Base-by-base conservation (phyloP, 129 eudicot species). In the Arctium lappa region DNA sequence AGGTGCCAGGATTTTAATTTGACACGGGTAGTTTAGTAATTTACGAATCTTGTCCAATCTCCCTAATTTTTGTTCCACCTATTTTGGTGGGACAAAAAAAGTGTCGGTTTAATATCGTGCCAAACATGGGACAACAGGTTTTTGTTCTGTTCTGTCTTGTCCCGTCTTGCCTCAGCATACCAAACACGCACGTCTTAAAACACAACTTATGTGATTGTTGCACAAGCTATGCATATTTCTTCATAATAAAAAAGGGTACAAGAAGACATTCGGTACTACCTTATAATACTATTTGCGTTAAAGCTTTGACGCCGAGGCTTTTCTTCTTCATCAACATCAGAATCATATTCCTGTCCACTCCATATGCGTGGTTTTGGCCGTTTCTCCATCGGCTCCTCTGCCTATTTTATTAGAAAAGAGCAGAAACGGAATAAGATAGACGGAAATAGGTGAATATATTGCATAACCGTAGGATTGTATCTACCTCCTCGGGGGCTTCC, bases 341-440 rank as follows among this genome's bases (percentile, higher is more conserved):
- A 90, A 72, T 92, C 97, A 72, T 86, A 92, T 30, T 75, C 90
- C 37, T 91, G 94, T 8, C 98, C 97, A 79, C 86, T 87, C 98
- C 96, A 92, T 34, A 96, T 86, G 69, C 97, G 91, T 7, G 93
- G 92, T 86, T 90, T 91, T 76, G 97, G 94, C 32, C 91, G 87
- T 85, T 73, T 65, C 75, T 91, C 98, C 98, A 91, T 85, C 1
- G 85, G 87, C 78, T 86, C 91, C 84, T 93, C 99, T 1, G 75
- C 83, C 99, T 95, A 66, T 33, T 34, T 68, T 6, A 16, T 46
- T 16, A 53, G 9, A 31, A 2, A 33, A 31, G 36, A 36, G 0
- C 74, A 48, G 31, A 71, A 18, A 6, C 48, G 36, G 39, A 72
- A 73, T 79, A 22, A 79, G 27, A 18, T 71, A 6, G 1, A 75